Evolutionary conservation across 2,329 filamentous ascomycete genomes (phyloP).

Genomic region (Pestalotiopsis sp.): DNA sequence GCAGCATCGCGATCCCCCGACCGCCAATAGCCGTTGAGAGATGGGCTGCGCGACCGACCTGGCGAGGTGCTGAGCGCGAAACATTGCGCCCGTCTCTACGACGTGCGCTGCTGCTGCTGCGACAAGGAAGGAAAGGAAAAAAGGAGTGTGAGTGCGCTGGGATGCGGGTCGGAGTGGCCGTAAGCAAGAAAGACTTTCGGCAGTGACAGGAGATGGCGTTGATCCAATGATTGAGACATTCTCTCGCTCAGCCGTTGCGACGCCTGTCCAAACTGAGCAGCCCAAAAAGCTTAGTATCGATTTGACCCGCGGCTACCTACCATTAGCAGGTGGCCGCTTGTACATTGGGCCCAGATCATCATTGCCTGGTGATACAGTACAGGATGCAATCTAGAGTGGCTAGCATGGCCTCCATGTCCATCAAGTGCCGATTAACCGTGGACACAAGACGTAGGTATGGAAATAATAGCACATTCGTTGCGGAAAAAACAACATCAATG

Average conservation of each 20-base stretch:
- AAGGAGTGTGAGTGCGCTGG: not conserved
- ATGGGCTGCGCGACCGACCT: not conserved
- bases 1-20: not conserved
- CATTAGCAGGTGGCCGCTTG: not conserved
- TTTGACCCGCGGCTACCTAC: not conserved
- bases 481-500: too few relatives aligned
- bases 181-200: not conserved
- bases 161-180: not conserved
- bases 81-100: not conserved
- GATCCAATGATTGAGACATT: not conserved
- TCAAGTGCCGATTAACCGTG: too few relatives aligned
- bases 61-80: not conserved
- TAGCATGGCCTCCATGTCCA: too few relatives aligned
- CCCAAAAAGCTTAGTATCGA: not conserved
- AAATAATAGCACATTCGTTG: too few relatives aligned
- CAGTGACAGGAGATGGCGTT: not conserved
- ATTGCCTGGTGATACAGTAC: too few relatives aligned
- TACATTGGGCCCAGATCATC: too few relatives aligned
- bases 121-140: not conserved
- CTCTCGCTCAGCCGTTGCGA: not conserved
- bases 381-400: too few relatives aligned
- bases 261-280: not conserved
- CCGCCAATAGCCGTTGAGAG: not conserved
- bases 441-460: too few relatives aligned
- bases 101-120: not conserved